Evolutionary conservation across 129 eudicot species (phyloP).

Genomic region (Scalesia atractyloides): DNA sequence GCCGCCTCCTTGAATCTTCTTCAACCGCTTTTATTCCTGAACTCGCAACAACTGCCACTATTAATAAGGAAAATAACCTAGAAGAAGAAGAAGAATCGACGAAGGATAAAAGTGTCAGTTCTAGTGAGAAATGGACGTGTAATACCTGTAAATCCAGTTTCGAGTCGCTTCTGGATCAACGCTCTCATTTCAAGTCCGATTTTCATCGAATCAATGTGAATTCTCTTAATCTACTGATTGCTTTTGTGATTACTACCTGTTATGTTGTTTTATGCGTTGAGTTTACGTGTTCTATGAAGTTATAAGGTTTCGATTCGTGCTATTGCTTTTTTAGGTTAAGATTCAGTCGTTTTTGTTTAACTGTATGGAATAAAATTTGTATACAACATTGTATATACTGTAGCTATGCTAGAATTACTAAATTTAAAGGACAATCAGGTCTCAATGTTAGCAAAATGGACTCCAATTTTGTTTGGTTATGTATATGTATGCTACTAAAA

Average conservation of each 20-base stretch:
- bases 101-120: conserved; percentile 19
- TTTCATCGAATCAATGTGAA: conserved; percentile 87
- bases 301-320: background rate
- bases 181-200: conserved; percentile 90
- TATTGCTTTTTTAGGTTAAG: background rate
- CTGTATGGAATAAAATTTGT: too few species aligned
- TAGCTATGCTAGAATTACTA: background rate
- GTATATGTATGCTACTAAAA: conserved; percentile 15
- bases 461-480: conserved; percentile 14
- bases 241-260: background rate
- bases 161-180: conserved; percentile 83
- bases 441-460: conserved; percentile 4
- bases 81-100: conserved; percentile 8
- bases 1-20: conserved; percentile 65
- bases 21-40: conserved; percentile 27
- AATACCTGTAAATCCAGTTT: conserved; percentile 72
- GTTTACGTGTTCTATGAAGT: background rate
- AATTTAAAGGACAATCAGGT: conserved; percentile 9
- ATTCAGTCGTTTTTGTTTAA: conserved; percentile 1
- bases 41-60: conserved; percentile 18
- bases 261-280: background rate
- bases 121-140: conserved; percentile 71
- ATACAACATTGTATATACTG: background rate
- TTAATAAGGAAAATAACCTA: conserved; percentile 8
- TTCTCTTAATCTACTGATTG: conserved; percentile 1